A percentile compares a stretch with the other conserved stretches of the same genome.
Evolutionary conservation across 257 asterid genomes (phyloP).

Genomic region (Penstemon davidsonii): DNA sequence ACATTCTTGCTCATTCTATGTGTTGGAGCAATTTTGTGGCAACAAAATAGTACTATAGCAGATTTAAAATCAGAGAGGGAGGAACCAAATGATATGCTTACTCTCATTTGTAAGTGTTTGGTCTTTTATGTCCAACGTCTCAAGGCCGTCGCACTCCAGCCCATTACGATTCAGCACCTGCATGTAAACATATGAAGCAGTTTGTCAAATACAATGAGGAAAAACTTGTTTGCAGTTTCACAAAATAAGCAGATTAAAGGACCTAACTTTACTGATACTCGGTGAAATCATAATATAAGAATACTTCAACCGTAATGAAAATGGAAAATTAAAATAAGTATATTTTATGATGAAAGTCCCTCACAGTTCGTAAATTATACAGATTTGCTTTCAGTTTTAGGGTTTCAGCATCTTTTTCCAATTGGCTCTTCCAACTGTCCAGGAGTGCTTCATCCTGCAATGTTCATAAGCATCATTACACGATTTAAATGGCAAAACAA

Average conservation of each 20-base stretch:
- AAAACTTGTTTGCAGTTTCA: slow-evolving; percentile 2
- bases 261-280: neutral
- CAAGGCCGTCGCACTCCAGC: slow-evolving; percentile 74
- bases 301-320: slow-evolving; percentile 15
- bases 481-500: slow-evolving; percentile 21
- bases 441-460: slow-evolving; percentile 82
- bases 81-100: slow-evolving; percentile 34
- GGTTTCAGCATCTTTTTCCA: slow-evolving; percentile 84
- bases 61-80: slow-evolving; percentile 8
- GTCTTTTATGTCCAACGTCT: slow-evolving; percentile 60
- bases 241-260: slow-evolving; percentile 7
- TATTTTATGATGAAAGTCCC: slow-evolving; percentile 29
- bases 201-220: slow-evolving; percentile 10
- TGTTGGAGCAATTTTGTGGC: neutral
- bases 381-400: slow-evolving; percentile 74
- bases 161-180: slow-evolving; percentile 80
- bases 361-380: slow-evolving; percentile 70
- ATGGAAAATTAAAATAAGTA: slow-evolving; percentile 2
- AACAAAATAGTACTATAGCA: slow-evolving; percentile 10
- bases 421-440: slow-evolving; percentile 79
- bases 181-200: slow-evolving; percentile 31
- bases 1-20: slow-evolving; percentile 12
- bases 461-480: slow-evolving; percentile 28
- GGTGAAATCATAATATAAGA: slow-evolving; percentile 15
- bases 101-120: slow-evolving; percentile 83